These are phyloP conservation scores for Boletus sensibilis DNA, from an alignment of 768 basidiomycete genomes.

Conservation along the genomic window DNA sequence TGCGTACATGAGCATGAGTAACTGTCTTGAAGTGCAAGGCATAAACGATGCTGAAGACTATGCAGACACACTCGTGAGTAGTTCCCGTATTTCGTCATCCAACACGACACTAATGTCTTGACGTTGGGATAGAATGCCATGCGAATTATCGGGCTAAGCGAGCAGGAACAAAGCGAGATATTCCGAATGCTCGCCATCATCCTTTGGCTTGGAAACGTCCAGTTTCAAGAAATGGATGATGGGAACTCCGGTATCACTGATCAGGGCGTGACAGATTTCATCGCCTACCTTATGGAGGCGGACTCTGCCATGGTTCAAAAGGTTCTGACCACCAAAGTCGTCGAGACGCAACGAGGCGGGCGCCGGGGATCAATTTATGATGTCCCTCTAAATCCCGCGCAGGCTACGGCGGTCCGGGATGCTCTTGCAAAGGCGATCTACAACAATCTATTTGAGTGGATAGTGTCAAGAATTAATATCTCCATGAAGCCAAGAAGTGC, in stretches of 20 bases:
- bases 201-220: slow-evolving; percentile 96
- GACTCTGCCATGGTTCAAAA: slow-evolving; percentile 81
- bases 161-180: slow-evolving; percentile 86
- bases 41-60: slow-evolving; percentile 91
- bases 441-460: slow-evolving; percentile 99
- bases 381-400: slow-evolving; percentile 90
- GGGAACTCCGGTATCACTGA: slow-evolving; percentile 84
- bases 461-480: slow-evolving; percentile 91
- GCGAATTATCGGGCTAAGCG: slow-evolving; percentile 85
- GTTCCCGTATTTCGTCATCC: neutral
- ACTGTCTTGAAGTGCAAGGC: slow-evolving; percentile 86
- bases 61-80: slow-evolving; percentile 78
- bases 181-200: slow-evolving; percentile 89
- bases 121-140: slow-evolving; percentile 73
- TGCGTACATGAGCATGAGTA: slow-evolving; percentile 88
- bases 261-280: slow-evolving; percentile 88
- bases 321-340: slow-evolving; percentile 75
- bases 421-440: slow-evolving; percentile 95
- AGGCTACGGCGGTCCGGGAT: slow-evolving; percentile 85
- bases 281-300: slow-evolving; percentile 90
- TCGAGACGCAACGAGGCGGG: slow-evolving; percentile 94
- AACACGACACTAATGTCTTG: neutral
- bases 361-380: slow-evolving; percentile 95
- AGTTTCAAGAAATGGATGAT: slow-evolving; percentile 84
- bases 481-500: slow-evolving; percentile 89